Evolutionary conservation across 2,329 filamentous ascomycete species (phyloP), one percentile per base, ranked within the genome.

Genomic region (Pseudogymnoascus sp.): DNA sequence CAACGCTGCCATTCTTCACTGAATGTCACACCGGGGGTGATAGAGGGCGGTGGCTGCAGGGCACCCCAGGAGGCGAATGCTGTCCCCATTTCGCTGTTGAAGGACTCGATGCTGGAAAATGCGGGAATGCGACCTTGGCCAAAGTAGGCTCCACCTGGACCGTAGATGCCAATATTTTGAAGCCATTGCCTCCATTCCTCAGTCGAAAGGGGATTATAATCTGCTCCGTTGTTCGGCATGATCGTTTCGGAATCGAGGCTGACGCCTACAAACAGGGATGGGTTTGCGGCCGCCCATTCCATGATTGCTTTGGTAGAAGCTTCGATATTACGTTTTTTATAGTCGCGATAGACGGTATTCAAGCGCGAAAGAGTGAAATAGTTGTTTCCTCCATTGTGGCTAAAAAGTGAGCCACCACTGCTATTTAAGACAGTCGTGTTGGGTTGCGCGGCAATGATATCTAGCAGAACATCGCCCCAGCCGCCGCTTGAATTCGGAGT

Each of bases 161-260:
- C 62, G 22, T 65, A 65, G 11, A 65, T 61, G 6, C 61, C 61
- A 6, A 59, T 65, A 22, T 65, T 64, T 12, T 50, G 41, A 3
- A 65, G 54, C 64, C 64, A 65, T 61, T 62, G 61, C 39, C 62
- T 65, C 64, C 64, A 65, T 18, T 65, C 64, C 12, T 58, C 54
- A 18, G 61, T 64, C 4, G 59, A 57, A 1, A 63, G 39, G 2
- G 63, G 63, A 20, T 65, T 65, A 28, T 63, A 62, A 35, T 65
- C 64, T 30, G 58, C 59, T 12, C 39, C 39, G 2, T 35, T 38
- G 37, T 50, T 61, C 25, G 61, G 58, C 58, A 61, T 62, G 4
- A 64, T 58, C 3, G 62, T 64, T 37, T 65, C 64, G 14, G 64
- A 64, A 14, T 62, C 60, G 6, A 65, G 43, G 39, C 62, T 64